Evolutionary conservation across 2,329 filamentous ascomycete species (phyloP), one percentile per base, ranked within the genome.

Genomic region (Blumeria hordei): DNA sequence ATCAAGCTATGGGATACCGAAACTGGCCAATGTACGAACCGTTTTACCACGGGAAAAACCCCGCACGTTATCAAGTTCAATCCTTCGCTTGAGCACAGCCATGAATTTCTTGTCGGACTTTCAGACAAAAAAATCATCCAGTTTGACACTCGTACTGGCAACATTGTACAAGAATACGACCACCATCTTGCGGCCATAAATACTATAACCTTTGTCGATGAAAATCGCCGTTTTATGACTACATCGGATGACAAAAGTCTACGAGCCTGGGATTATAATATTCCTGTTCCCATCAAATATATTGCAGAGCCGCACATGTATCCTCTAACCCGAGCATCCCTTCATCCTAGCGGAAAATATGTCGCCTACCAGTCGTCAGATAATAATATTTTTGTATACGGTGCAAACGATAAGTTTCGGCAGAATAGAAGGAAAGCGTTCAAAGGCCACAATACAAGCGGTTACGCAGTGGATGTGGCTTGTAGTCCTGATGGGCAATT

Each of bases 1-100:
- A 95, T 96, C 72, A 95, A 96, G 69, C 75, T 98, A 34, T 98
- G 92, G 92, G 92, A 98, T 64, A 95, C 90, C 0, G 92, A 98
- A 68, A 95, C 86, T 21, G 92, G 92, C 49, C 75, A 81, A 62
- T 96, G 90, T 65, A 71, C 94, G 60, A 82, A 79, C 63, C 86
- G 87, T 56, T 98, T 94, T 72, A 87, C 83, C 16, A 94, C 86
- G 0, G 90, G 90, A 64, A 94, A 93, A 71, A 96, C 88, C 12
- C 90, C 92, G 5, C 92, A 98, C 65, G 88, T 94, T 54, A 74
- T 98, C 61, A 82, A 85, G 61, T 96, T 96, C 74, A 94, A 96
- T 68, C 88, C 90, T 0, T 78, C 80, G 52, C 71, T 75, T 0
- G 80, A 84, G 55, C 79, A 83, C 60, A 78, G 81, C 8, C 83